Evolutionary conservation across 768 basidiomycete species (phyloP), one percentile per base, ranked within the genome.

Genomic region (Amanita phalloides): DNA sequence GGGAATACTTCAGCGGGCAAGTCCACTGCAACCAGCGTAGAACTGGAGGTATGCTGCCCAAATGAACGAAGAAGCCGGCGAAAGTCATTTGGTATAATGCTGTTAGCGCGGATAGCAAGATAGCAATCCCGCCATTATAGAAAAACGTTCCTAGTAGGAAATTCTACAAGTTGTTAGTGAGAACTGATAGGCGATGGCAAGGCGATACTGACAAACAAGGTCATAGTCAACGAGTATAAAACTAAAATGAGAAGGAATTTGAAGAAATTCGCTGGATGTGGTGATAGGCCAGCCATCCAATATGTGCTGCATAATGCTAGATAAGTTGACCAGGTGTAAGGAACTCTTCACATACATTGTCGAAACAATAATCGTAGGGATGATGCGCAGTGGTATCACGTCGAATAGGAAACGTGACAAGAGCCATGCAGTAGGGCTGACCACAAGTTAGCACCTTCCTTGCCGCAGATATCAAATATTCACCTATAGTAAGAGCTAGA

Each of bases 11-110:
- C 44, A 92, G 74, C 36, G 89, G 87, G 49, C 86, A 86, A 53
- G 94, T 58, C 85, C 90, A 97, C 61, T 94, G 86, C 49, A 97
- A 71, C 94, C 94, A 98, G 13, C 94, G 78, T 1, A 98, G 75
- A 1, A 94, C 90, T 2, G 89, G 87, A 3, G 94, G 92, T 53
- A 98, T 95, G 54, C 76, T 72, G 55, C 70, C 66, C 52, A 95
- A 74, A 63, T 95, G 89, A 48, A 95, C 90, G 63, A 96, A 96
- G 73, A 95, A 97, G 11, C 90, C 90, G 1, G 90, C 90, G 57
- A 76, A 90, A 0, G 88, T 90, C 86, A 89, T 88, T 61, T 90
- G 85, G 64, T 84, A 87, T 9, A 89, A 69, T 3, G 81, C 84
- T 0, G 78, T 71, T 20, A 89, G 73, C 7, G 87, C 88, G 0